Conservation (phyloP, 768 basidiomycete species). For the Mrakia blollopis region DNA sequence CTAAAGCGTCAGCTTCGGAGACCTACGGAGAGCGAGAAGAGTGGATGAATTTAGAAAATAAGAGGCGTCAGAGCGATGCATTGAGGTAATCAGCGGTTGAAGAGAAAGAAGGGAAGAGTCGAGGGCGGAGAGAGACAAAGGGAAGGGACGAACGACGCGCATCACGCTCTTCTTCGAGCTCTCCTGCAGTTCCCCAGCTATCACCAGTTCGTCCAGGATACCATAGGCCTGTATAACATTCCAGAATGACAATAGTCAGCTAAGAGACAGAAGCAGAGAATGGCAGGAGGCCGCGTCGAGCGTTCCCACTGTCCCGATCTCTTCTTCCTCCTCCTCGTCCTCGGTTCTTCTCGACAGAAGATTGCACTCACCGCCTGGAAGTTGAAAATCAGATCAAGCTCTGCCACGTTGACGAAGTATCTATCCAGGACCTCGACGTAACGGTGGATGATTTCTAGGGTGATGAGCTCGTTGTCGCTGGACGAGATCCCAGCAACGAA, state of each 20-base stretch:
- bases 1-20: constrained; percentile 47
- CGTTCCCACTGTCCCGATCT: too few relatives aligned
- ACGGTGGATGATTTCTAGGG: constrained; percentile 87
- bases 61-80: too few relatives aligned
- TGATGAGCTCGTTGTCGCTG: constrained; percentile 82
- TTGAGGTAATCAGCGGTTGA: too few relatives aligned
- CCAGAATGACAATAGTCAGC: too few relatives aligned
- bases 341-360: too few relatives aligned
- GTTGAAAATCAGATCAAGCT: constrained; percentile 94
- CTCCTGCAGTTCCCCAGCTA: constrained; percentile 91
- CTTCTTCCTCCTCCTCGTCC: too few relatives aligned
- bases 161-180: constrained; percentile 65
- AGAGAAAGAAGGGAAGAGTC: neutral
- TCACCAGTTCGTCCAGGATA: constrained; percentile 86
- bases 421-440: constrained; percentile 81
- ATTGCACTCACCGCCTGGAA: constrained; percentile 55
- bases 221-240: constrained; percentile 28
- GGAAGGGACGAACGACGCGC: constrained; percentile 42
- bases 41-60: too few relatives aligned
- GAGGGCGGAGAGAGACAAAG: neutral
- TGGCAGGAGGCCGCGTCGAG: too few relatives aligned
- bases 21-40: constrained; percentile 36
- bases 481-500: constrained; percentile 82
- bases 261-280: too few relatives aligned
- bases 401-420: constrained; percentile 82